These are phyloP conservation scores for Limtongozyma cylindracea DNA, from an alignment of 805 yeast genomes.

Conservation along the genomic window DNA sequence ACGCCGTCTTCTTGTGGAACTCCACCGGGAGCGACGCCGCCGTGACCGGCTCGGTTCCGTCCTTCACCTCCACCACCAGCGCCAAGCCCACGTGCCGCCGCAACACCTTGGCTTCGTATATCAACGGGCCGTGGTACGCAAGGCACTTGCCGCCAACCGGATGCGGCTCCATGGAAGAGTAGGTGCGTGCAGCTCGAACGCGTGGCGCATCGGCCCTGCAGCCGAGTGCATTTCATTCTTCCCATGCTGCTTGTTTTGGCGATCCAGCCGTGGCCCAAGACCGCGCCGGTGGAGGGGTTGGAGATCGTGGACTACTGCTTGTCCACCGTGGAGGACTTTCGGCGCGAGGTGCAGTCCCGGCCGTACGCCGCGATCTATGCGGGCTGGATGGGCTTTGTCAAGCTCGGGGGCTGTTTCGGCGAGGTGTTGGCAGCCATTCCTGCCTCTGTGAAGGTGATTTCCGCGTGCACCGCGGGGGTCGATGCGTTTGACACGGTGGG, in stretches of 20 bases:
- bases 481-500: conserved; percentile 20
- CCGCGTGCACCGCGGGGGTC: conserved; percentile 28
- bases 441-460: conserved; percentile 15
- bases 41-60: conserved; percentile 13
- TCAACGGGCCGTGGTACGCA: conserved; percentile 78
- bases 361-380: conserved; percentile 42
- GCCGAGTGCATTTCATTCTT: no score
- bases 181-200: no score
- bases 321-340: conserved; percentile 14
- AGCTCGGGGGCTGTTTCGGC: conserved; percentile 21
- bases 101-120: conserved; percentile 69
- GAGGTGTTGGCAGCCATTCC: conserved; percentile 21
- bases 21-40: conserved; percentile 6
- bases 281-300: no score
- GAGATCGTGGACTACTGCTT: conserved; percentile 14
- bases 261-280: no score
- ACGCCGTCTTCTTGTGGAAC: conserved; percentile 12
- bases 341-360: no score
- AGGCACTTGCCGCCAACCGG: conserved; percentile 15
- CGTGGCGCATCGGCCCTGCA: no score
- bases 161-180: no score
- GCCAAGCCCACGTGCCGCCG: conserved; percentile 32
- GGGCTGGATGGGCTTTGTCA: conserved; percentile 28
- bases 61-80: conserved; percentile 11
- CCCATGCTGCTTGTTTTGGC: no score